Base-by-base conservation (phyloP, 306 rosid species). In the Begonia loranthoides region DNA sequence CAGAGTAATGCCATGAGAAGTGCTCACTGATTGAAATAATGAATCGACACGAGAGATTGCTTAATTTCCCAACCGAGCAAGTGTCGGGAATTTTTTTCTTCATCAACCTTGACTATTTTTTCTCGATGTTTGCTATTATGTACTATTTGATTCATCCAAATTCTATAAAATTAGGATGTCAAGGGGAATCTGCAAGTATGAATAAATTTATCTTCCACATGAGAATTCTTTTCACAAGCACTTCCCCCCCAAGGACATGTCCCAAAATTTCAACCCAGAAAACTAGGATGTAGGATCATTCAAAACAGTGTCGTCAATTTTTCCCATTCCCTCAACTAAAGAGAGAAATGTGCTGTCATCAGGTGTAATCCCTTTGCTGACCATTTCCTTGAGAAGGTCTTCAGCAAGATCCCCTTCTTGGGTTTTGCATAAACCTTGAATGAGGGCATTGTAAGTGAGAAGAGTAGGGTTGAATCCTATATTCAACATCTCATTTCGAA, bases 391-490 rank as follows among this genome's bases (percentile, higher is more conserved):
- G 49, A 86, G 92, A 45, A 90, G 95, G 69, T 70, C 92, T 73
- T 85, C 92, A 19, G 95, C 92, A 41, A 52, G 86, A 63, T 66
- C 77, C 3, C 83, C 80, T 68, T 82, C 86, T 56, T 57, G 70
- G 59, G 62, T 90, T 72, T 79, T 84, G 71, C 86, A 75, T 51
- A 81, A 56, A 49, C 89, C 95, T 63, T 71, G 73, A 59, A 88
- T 75, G 47, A 88, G 95, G 57, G 89, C 93, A 68, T 84, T 84
- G 76, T 88, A 88, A 34, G 95, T 88, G 41, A 84, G 82, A 69
- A 71, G 72, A 6, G 95, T 88, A 22, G 97, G 97, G 76, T 88
- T 58, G 73, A 84, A 81, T 63, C 97, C 95, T 38, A 13, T 69
- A 53, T 64, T 55, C 70, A 76, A 63, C 93, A 88, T 84, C 69